These are phyloP conservation scores for barrel medic (Medicago truncatula) DNA, from an alignment of 306 rosid species.

Conservation along the genomic window MtrunA17r5.0-ANR NC_053049.1:5532001-5532500, in stretches of 20 bases:
- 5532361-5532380: background rate
- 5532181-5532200: no score
- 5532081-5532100: no score
- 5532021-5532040: no score
- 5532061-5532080: no score
- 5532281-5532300: background rate
- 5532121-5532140: no score
- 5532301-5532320: slow-evolving; percentile 4
- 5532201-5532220: no score
- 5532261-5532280: background rate
- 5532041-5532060: no score
- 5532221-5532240: background rate
- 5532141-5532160: no score
- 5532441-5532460: background rate
- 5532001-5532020: no score
- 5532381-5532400: accelerated
- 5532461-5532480: background rate
- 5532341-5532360: slow-evolving; percentile 8
- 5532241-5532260: background rate
- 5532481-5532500: background rate
- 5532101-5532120: no score
- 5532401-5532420: background rate
- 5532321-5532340: background rate
- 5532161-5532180: no score
- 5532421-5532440: slow-evolving; percentile 24